Evolutionary conservation across 306 rosid species (phyloP), one percentile per base, ranked within the genome.

Genomic region (Dalbergia oliveri): DNA sequence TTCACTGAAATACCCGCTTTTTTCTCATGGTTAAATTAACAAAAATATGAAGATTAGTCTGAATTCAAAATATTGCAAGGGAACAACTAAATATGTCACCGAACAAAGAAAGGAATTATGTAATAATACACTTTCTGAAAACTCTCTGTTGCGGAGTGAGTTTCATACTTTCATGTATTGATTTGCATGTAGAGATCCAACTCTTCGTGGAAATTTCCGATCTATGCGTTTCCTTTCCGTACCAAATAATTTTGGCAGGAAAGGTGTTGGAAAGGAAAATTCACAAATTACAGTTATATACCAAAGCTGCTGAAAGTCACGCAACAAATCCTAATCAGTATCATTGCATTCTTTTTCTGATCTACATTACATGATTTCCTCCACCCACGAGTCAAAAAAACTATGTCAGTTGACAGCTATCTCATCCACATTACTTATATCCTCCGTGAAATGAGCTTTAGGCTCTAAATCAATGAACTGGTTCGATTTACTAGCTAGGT

Each of bases 391-490:
- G 51, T 50, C 51, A 73, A 65, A 76, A 65, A 66, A 54, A 23
- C 62, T 50, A 59, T 33, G 76, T 89, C 80, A 95, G 75, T 88
- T 79, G 26, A 83, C 97, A 75, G 84, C 14, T 69, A 91, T 87
- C 88, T 93, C 97, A 80, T 91, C 96, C 34, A 71, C 80, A 5
- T 41, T 73, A 73, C 80, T 76, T 50, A 88, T 76, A 45, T 91
- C 99, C 73, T 91, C 97, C 5, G 74, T 81, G 47, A 84, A 88
- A 57, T 87, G 89, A 15, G 74, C 79, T 90, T 96, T 96, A 0
- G 99, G 93, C 87, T 96, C 99, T 78, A 96, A 85, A 88, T 96
- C 97, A 43, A 96, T 96, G 94, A 93, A 96, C 94, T 93, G 98
- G 86, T 96, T 93, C 72, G 99, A 96, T 88, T 93, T 90, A 75